Conservation (phyloP, 805 yeast species). For the Wilhelminamyces savonicus region DNA sequence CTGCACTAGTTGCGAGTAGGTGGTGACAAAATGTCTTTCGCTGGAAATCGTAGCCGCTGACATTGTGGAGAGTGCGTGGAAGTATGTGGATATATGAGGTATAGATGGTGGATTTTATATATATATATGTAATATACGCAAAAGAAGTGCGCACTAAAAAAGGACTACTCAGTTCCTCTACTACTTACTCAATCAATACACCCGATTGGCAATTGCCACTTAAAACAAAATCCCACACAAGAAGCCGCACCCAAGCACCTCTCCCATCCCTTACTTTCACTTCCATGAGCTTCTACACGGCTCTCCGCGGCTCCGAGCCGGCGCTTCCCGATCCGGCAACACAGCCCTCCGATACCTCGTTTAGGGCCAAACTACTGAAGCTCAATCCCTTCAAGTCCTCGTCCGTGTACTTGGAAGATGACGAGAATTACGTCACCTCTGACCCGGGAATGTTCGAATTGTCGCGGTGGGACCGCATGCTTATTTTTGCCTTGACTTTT, state of each 20-base stretch:
- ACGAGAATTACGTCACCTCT: constrained; percentile 35
- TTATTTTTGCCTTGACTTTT: constrained; percentile 37
- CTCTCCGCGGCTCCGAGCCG: constrained; percentile 20
- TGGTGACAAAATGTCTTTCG: constrained; percentile 43
- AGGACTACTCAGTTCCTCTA: too few species aligned
- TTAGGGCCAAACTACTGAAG: constrained; percentile 24
- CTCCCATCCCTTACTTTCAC: not conserved
- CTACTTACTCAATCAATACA: too few species aligned
- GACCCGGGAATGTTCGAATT: constrained; percentile 40
- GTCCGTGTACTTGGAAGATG: constrained; percentile 36
- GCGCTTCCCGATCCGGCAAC: constrained; percentile 36
- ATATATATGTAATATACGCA: constrained; percentile 2
- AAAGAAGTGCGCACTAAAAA: not conserved
- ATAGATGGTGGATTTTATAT: too few species aligned
- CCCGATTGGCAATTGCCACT: too few species aligned
- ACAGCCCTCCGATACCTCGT: constrained; percentile 14
- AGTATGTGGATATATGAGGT: too few species aligned
- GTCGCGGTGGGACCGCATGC: constrained; percentile 42
- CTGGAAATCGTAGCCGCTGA: not conserved
- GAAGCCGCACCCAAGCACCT: not conserved
- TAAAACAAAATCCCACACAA: too few species aligned
- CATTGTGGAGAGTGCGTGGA: too few species aligned
- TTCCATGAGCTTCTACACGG: constrained; percentile 35
- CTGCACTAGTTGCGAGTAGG: constrained; percentile 42
- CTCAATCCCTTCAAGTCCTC: constrained; percentile 34